Conservation (phyloP, 202 grass and related monocot species). For the Cymbopogon flexuosus region DNA sequence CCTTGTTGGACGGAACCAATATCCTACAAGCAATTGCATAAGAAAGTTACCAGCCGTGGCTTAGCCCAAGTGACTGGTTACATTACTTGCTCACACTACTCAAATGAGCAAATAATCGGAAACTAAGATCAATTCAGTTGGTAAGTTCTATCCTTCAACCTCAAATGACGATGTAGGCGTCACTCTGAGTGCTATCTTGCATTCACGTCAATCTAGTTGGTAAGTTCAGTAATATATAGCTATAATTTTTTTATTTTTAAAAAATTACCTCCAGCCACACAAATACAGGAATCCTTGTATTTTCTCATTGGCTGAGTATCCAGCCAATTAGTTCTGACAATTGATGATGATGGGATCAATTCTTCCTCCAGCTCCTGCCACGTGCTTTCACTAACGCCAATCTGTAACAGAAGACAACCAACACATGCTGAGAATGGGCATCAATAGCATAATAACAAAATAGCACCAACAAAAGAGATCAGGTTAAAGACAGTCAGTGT, state of each 20-base stretch:
- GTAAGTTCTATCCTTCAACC: neutral
- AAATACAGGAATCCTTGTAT: slow-evolving; percentile 61
- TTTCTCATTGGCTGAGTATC: slow-evolving; percentile 69
- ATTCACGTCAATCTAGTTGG: too few relatives aligned
- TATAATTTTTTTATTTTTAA: neutral
- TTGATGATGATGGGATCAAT: slow-evolving; percentile 82
- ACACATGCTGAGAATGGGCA: slow-evolving; percentile 28
- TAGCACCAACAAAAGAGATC: neutral
- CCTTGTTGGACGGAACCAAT: neutral
- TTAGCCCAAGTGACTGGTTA: neutral
- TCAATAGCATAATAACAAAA: neutral
- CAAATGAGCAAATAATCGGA: slow-evolving; percentile 9
- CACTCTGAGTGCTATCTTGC: neutral
- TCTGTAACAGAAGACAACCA: slow-evolving; percentile 49
- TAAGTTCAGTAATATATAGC: neutral
- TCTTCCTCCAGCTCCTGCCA: slow-evolving; percentile 98
- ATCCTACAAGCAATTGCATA: neutral
- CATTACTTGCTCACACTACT: neutral
- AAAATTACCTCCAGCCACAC: slow-evolving; percentile 75
- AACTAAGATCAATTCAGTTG: neutral
- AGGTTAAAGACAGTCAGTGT: neutral
- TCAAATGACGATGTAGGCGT: neutral
- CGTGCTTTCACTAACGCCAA: slow-evolving; percentile 71
- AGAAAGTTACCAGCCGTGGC: slow-evolving; percentile 4
- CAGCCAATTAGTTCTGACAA: slow-evolving; percentile 86